These are phyloP conservation scores for Streptanthus diversifolius DNA, from an alignment of 345 rosid species.

Conservation along the genomic window DNA sequence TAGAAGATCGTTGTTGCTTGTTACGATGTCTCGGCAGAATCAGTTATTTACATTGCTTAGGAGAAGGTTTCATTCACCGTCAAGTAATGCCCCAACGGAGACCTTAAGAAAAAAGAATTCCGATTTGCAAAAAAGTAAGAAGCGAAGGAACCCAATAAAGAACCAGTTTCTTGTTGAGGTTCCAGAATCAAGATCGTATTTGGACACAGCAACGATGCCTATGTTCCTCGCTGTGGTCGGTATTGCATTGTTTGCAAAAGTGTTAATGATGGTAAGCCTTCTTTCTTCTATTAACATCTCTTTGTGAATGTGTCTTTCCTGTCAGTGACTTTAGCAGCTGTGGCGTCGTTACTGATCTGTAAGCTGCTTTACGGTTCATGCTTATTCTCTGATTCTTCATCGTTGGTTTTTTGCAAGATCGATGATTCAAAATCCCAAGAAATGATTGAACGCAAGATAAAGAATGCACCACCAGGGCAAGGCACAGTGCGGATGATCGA, in stretches of 20 bases:
- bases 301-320: background rate
- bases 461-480: slow-evolving; percentile 76
- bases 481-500: slow-evolving; percentile 78
- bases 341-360: background rate
- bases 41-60: slow-evolving; percentile 27
- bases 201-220: slow-evolving; percentile 78
- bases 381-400: background rate
- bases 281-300: background rate
- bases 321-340: background rate
- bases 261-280: slow-evolving; percentile 72
- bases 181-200: slow-evolving; percentile 59
- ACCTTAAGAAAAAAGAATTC: slow-evolving; percentile 52
- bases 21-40: slow-evolving; percentile 42
- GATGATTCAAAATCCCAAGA: slow-evolving; percentile 91
- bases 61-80: slow-evolving; percentile 43
- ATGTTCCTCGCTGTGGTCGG: slow-evolving; percentile 68
- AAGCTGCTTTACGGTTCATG: background rate
- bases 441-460: slow-evolving; percentile 76
- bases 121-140: slow-evolving; percentile 52
- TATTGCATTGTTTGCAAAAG: slow-evolving; percentile 65
- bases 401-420: slow-evolving; percentile 38
- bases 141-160: slow-evolving; percentile 43
- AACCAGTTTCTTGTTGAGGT: slow-evolving; percentile 68
- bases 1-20: slow-evolving; percentile 16
- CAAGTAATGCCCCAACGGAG: slow-evolving; percentile 49